A percentile compares a stretch with the other conserved stretches of the same genome.
These are phyloP conservation scores for Podaxis sp. DNA, from an alignment of 768 basidiomycete genomes.

Conservation along the genomic window DNA sequence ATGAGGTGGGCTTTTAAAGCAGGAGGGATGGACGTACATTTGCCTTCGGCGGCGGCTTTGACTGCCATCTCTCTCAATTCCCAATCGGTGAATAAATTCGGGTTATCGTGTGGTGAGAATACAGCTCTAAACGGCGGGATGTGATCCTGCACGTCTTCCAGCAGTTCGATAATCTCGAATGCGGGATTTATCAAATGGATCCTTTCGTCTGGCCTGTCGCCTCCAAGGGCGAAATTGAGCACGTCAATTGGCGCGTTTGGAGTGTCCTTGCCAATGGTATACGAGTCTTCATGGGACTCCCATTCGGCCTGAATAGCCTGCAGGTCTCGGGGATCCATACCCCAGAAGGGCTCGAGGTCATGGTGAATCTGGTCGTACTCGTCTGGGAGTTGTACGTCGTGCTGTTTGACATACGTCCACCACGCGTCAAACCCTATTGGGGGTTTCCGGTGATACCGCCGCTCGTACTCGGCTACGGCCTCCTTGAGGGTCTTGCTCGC, in stretches of 20 bases:
- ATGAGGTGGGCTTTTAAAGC: neutral
- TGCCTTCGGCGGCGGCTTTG: constrained; percentile 35
- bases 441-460: constrained; percentile 71
- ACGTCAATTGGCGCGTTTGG: constrained; percentile 25
- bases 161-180: constrained; percentile 36
- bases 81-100: constrained; percentile 37
- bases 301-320: constrained; percentile 34
- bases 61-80: constrained; percentile 34
- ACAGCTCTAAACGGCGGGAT: constrained; percentile 51
- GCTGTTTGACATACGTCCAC: constrained; percentile 53
- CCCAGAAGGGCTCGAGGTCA: constrained; percentile 83
- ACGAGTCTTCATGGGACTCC: constrained; percentile 39
- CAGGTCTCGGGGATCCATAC: constrained; percentile 44
- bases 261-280: constrained; percentile 37
- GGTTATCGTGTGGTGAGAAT: constrained; percentile 52
- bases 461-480: constrained; percentile 76
- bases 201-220: constrained; percentile 20
- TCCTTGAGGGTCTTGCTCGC: constrained; percentile 75
- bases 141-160: constrained; percentile 38
- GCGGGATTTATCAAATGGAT: constrained; percentile 27
- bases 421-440: constrained; percentile 77
- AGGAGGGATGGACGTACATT: constrained; percentile 28
- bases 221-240: constrained; percentile 29
- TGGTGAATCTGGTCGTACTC: constrained; percentile 75
- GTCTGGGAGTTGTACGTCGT: constrained; percentile 75